Conservation (phyloP, 768 basidiomycete genomes). For the Termitomyces sp. region DNA sequence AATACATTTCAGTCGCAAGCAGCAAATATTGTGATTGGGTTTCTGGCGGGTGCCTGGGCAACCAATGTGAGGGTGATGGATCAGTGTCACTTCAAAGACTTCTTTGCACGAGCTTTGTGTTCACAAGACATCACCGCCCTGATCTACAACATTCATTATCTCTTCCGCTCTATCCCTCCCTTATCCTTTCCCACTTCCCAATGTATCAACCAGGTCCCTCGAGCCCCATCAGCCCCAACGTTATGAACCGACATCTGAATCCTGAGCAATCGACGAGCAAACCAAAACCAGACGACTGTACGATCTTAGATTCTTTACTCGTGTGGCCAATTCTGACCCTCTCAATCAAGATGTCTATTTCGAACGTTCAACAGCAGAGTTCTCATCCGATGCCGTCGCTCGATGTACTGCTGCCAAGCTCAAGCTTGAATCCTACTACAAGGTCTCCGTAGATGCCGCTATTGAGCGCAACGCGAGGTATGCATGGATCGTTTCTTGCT, state of each 20-base stretch:
- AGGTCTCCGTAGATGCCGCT: slow-evolving; percentile 94
- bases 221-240: slow-evolving; percentile 27
- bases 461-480: slow-evolving; percentile 95
- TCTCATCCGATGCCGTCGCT: slow-evolving; percentile 84
- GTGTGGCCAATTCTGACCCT: slow-evolving; percentile 7
- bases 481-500: not conserved
- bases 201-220: slow-evolving; percentile 43
- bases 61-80: slow-evolving; percentile 30
- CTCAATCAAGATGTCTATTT: slow-evolving; percentile 86
- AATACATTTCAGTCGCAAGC: not conserved
- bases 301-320: slow-evolving; percentile 14
- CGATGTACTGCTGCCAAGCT: slow-evolving; percentile 92
- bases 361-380: slow-evolving; percentile 77
- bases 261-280: slow-evolving; percentile 37
- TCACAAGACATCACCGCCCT: slow-evolving; percentile 14
- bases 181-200: slow-evolving; percentile 1
- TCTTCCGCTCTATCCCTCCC: slow-evolving; percentile 9
- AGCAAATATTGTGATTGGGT: not conserved
- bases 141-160: slow-evolving; percentile 18
- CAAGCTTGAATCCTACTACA: slow-evolving; percentile 97
- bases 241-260: slow-evolving; percentile 31
- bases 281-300: slow-evolving; percentile 46
- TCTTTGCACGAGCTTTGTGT: slow-evolving; percentile 7
- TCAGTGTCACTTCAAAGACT: slow-evolving; percentile 4
- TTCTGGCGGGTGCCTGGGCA: slow-evolving; percentile 22